These are phyloP conservation scores for Citrus glauca DNA, from an alignment of 345 rosid genomes.

Conservation along the genomic window DNA sequence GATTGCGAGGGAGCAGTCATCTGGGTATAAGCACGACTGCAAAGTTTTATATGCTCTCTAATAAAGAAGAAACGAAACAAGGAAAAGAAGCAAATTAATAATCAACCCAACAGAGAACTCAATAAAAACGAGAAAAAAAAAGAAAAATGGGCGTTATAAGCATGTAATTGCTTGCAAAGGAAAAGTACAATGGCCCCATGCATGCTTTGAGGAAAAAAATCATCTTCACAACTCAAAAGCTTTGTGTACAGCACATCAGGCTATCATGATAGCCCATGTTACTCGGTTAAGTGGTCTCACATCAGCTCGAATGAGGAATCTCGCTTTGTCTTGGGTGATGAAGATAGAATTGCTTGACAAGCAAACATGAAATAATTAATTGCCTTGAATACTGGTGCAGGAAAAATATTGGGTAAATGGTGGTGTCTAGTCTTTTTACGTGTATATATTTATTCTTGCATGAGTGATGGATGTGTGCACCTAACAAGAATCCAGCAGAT, in stretches of 20 bases:
- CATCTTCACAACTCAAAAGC: not conserved
- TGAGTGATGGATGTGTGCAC: too few relatives aligned
- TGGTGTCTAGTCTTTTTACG: not conserved
- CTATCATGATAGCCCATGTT: conserved; percentile 23
- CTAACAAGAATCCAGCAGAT: not conserved
- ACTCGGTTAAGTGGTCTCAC: not conserved
- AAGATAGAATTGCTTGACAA: not conserved
- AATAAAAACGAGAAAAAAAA: not conserved
- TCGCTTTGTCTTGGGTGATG: not conserved
- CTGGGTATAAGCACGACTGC: not conserved
- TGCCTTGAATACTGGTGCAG: not conserved
- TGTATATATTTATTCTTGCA: not conserved
- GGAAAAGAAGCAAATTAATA: not conserved
- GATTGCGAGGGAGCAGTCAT: not conserved
- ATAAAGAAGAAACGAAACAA: not conserved
- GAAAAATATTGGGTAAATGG: too few relatives aligned
- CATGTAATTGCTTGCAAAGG: conserved; percentile 21
- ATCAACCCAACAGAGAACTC: not conserved
- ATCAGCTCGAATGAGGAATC: not conserved
- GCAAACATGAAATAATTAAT: not conserved
- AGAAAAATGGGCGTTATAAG: not conserved
- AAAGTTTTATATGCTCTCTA: not conserved
- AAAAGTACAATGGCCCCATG: conserved; percentile 23
- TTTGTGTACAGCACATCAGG: conserved; percentile 12
- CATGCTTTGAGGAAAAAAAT: not conserved